phyloP scores from a whole-genome alignment of 208 protist species.

The Leptomonas pyrrhocoris region DNA sequence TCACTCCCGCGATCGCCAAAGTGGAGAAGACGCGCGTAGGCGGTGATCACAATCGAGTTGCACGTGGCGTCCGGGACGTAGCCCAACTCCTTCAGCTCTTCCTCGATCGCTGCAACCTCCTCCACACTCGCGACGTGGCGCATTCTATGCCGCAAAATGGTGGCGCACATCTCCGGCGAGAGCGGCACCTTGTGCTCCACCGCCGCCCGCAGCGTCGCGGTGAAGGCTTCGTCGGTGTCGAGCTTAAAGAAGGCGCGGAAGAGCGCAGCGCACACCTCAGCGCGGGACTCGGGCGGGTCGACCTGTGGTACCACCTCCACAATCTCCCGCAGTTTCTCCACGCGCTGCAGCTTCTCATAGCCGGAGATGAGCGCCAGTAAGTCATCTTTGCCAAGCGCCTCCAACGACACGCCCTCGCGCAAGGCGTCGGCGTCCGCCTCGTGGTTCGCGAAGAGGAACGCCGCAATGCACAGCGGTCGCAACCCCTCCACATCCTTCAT shows the following conservation, averaged over 20 bases:
- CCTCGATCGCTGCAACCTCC: conserved; percentile 78
- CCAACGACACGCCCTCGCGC: conserved; percentile 48
- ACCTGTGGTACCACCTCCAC: conserved; percentile 39
- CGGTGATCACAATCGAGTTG: conserved; percentile 87
- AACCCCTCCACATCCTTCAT: conserved; percentile 77
- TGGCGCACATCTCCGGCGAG: conserved; percentile 49
- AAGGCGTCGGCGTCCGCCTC: conserved; percentile 68
- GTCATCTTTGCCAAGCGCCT: conserved; percentile 62
- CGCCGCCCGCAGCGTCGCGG: conserved; percentile 55
- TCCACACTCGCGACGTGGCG: conserved; percentile 63
- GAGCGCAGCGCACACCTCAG: conserved; percentile 55
- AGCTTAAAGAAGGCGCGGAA: conserved; percentile 66
- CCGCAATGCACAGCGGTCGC: conserved; percentile 81
- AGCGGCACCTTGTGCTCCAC: conserved; percentile 50
- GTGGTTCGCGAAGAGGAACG: conserved; percentile 80
- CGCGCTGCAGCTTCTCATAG: conserved; percentile 75
- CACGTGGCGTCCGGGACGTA: conserved; percentile 82
- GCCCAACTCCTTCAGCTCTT: conserved; percentile 54
- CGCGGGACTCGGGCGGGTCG: conserved; percentile 21
- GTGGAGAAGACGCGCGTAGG: conserved; percentile 81
- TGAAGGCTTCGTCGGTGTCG: conserved; percentile 67
- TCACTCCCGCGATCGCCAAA: conserved; percentile 85
- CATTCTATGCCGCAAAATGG: conserved; percentile 78
- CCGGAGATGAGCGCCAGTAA: conserved; percentile 80
- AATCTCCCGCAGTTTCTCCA: conserved; percentile 64